phyloP scores from a whole-genome alignment of 495 filamentous ascomycete genomes.

The Aspergillus taichungensis region DNA sequence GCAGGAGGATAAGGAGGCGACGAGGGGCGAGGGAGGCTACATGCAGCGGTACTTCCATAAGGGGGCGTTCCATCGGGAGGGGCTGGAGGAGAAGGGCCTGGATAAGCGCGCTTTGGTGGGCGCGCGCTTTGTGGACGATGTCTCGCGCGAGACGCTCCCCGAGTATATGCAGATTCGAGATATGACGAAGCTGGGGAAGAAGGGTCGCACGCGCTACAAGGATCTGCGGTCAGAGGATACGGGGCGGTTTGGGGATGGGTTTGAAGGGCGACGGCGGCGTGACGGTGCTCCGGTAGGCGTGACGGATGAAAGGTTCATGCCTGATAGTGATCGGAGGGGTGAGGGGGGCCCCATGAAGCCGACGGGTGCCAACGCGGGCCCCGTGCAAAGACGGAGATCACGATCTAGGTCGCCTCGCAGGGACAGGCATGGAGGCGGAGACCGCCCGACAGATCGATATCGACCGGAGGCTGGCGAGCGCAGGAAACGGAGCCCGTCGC shows the following conservation, averaged over 20 bases:
- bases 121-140: conserved; percentile 66
- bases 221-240: conserved; percentile 92
- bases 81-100: conserved; percentile 61
- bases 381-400: conserved; percentile 29
- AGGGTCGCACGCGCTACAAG: conserved; percentile 81
- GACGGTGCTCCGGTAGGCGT: conserved; percentile 37
- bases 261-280: conserved; percentile 32
- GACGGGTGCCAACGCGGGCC: conserved; percentile 44
- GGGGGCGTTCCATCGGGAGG: conserved; percentile 89
- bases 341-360: conserved; percentile 30
- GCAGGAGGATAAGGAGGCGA: conserved; percentile 73
- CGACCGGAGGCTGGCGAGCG: conserved; percentile 25
- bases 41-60: conserved; percentile 98
- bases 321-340: conserved; percentile 37
- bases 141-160: conserved; percentile 69
- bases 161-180: conserved; percentile 91
- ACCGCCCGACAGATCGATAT: conserved; percentile 43
- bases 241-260: conserved; percentile 67
- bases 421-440: conserved; percentile 24
- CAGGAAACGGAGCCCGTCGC: conserved; percentile 57
- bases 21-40: conserved; percentile 73
- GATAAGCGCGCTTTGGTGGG: conserved; percentile 76
- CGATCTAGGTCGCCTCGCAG: conserved; percentile 26
- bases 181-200: conserved; percentile 87
- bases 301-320: conserved; percentile 64